Evolutionary conservation across 1,284 basidiomycete species (phyloP).

Genomic region (Phenoliferia sp.): DNA sequence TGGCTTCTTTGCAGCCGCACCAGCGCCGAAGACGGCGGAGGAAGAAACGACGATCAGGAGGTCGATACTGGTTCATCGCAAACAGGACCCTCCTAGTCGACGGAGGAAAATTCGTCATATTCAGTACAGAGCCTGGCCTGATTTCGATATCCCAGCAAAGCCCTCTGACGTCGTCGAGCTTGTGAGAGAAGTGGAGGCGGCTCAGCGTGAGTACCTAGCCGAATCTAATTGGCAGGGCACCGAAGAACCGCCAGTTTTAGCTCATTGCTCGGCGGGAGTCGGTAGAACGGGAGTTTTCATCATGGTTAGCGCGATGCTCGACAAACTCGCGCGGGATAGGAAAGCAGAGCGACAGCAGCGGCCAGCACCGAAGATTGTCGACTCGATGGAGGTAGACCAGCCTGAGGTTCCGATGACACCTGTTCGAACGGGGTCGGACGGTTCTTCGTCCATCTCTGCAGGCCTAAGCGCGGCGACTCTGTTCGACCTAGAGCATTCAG

Average conservation of each 20-base stretch:
- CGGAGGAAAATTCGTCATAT: slow-evolving; percentile 58
- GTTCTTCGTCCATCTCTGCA: slow-evolving; percentile 15
- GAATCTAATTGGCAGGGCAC: slow-evolving; percentile 30
- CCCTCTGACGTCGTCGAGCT: slow-evolving; percentile 67
- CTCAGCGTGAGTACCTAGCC: slow-evolving; percentile 55
- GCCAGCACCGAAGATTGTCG: no score
- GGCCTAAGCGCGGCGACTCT: slow-evolving; percentile 6
- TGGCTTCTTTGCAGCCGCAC: slow-evolving; percentile 38
- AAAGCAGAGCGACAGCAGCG: not conserved
- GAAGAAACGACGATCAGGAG: slow-evolving; percentile 25
- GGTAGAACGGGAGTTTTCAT: slow-evolving; percentile 89
- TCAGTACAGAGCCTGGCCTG: slow-evolving; percentile 88
- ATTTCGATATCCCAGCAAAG: slow-evolving; percentile 84
- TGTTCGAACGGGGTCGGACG: not conserved
- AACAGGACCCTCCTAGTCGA: slow-evolving; percentile 3
- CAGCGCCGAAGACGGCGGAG: not conserved
- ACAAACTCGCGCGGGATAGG: slow-evolving; percentile 62
- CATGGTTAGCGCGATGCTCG: slow-evolving; percentile 76
- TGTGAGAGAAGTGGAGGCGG: slow-evolving; percentile 55
- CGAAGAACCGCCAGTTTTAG: slow-evolving; percentile 43
- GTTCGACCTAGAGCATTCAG: not conserved
- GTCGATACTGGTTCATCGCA: slow-evolving; percentile 28
- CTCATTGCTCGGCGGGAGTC: slow-evolving; percentile 70
- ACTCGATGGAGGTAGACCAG: slow-evolving; percentile 23
- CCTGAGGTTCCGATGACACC: not conserved